Evolutionary conservation across 805 yeast genomes (phyloP).

Genomic region (Myxozyma kluyveri): DNA sequence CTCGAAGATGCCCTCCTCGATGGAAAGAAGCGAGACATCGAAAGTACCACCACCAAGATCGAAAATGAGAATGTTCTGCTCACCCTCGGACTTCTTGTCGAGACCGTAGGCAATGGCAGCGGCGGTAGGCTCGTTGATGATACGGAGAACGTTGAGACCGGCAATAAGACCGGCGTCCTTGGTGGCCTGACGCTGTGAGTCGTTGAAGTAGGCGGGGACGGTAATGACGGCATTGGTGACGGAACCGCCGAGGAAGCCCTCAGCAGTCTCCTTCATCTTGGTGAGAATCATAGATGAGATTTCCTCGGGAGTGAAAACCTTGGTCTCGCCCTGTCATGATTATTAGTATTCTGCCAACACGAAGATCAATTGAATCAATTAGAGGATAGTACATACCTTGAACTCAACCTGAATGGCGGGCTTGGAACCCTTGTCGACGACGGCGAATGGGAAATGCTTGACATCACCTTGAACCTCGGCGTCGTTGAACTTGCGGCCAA

Average conservation of each 20-base stretch:
- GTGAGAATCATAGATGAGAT: conserved; percentile 87
- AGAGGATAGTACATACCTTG: conserved; percentile 42
- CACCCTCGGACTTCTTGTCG: conserved; percentile 60
- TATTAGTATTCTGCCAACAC: not conserved
- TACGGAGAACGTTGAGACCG: conserved; percentile 90
- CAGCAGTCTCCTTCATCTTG: conserved; percentile 94
- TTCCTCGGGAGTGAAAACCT: conserved; percentile 89
- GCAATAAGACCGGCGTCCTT: conserved; percentile 97
- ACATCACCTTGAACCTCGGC: conserved; percentile 74
- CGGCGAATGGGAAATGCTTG: conserved; percentile 86
- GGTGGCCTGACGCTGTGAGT: conserved; percentile 97
- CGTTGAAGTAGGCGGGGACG: conserved; percentile 96
- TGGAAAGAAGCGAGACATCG: conserved; percentile 90
- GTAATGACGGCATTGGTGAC: conserved; percentile 93
- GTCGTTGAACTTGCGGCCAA: conserved; percentile 79
- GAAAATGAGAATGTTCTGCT: conserved; percentile 86
- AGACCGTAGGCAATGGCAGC: conserved; percentile 99
- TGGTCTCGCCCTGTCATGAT: conserved; percentile 59
- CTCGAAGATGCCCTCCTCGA: conserved; percentile 94
- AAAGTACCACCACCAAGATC: conserved; percentile 99
- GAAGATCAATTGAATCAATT: not conserved
- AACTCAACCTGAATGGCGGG: conserved; percentile 84
- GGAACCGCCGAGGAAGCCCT: conserved; percentile 77
- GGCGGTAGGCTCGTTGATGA: conserved; percentile 96
- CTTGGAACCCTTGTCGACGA: conserved; percentile 75